Base-by-base conservation (phyloP, 1,284 basidiomycete species). In the Sphaerobolus stellatus region DNA sequence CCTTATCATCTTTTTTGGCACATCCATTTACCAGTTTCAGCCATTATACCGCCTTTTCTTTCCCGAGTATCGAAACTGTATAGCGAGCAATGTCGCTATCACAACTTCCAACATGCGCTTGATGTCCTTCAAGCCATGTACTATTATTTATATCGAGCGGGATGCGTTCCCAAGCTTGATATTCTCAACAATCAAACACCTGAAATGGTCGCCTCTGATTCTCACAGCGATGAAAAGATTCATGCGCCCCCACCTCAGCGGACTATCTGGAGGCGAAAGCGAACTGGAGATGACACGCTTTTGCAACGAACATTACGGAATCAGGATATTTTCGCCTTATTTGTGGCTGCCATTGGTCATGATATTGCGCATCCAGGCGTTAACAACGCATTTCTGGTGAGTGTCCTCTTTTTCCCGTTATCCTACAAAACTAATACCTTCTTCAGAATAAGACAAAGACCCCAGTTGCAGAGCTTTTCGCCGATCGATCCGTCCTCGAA, bases 351-450 rank as follows among this genome's bases (percentile, higher is more conserved):
- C 33, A 92, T 97, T 61, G 94, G 94, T 0, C 95, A 98, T 66
- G 94, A 98, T 70, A 93, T 94, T 14, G 94, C 92, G 0, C 94
- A 98, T 72, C 95, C 94, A 0, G 95, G 94, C 1, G 80, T 97
- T 53, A 90, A 86, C 44, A 97, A 97, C 67, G 75, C 83, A 6
- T 97, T 96, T 71, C 90, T 97, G 90, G 93, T 92, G 60, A 68
- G 84, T 79, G 24, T 47, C 53, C 50, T 40, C 20, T 36, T 27
- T 57, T 24, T 44, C 22, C 24, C 50, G 38, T 43, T 52, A 22
- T 13, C 29, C 31, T 33, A 14, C 49, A 46, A 59, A 48, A 33
- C 34, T 25, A 52, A 57, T 40, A 52, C 56, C 56, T 47, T 48
- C 18, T 54, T 22, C 63, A 95, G 94, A 91, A 92, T 84, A 96